Base-by-base conservation (phyloP, 441 rosid species). In the Pelargonium myrrhifolium region DNA sequence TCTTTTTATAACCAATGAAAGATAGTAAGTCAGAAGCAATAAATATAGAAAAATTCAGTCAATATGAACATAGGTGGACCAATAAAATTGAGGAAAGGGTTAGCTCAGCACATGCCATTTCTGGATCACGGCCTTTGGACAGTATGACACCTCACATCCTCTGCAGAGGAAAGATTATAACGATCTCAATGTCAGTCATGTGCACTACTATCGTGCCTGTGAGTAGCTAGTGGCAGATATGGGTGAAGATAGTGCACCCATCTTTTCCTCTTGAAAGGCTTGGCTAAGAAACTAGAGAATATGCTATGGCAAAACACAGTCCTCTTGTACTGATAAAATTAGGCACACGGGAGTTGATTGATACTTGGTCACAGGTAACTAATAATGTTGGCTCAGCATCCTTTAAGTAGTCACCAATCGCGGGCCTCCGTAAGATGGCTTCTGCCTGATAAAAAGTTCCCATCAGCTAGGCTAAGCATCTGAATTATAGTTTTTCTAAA, bases 341-440 rank as follows among this genome's bases (percentile, higher is more conserved):
- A 68, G 42, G 62, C 65, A 68, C 63, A n/a, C 8, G 35, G 62
- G 64, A 64, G 74, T 14, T 58, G 85, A 79, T 68, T 69, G 74
- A 78, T 89, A 87, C 95, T 87, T 91, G 97, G 81, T 93, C 97
- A 69, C 83, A 80, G 66, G 96, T 89, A 74, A 88, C 71, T 70
- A 91, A 77, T 71, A 93, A 47, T 72, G 89, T 78, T 68, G 88
- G 83, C 70, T 78, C 81, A 75, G 82, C 87, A 74, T 87, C 85
- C 85, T 76, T 65, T 71, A 66, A n/a, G 70, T 64, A 74, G 75
- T 81, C 87, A 79, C 74, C 78, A 70, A 58, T 60, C 28, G 85
- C 80, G 35, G 86, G 85, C 83, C 77, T 79, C 73, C 80, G 84
- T 78, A 76, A 69, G 78, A 86, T 87, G 80, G 95, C 88, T 74